phyloP scores from a whole-genome alignment of 164 flowering plant genomes.

The Akebia trifoliata region DNA sequence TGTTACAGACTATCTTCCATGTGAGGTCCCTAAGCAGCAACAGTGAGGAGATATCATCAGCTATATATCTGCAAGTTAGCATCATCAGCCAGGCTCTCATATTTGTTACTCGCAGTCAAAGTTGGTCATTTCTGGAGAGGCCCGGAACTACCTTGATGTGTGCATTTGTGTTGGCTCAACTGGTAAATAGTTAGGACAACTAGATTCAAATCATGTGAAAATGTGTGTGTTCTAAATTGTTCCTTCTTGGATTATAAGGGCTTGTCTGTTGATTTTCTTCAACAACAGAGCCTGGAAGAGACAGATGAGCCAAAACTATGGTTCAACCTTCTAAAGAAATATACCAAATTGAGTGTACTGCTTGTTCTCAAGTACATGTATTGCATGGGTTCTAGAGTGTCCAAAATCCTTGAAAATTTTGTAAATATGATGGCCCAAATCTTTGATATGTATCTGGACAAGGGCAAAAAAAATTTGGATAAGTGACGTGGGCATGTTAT shows the following conservation, averaged over 20 bases:
- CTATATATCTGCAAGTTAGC: constrained; percentile 71
- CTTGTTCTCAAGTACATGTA: too few species aligned
- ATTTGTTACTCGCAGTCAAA: constrained; percentile 71
- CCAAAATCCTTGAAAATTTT: too few species aligned
- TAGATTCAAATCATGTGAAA: not conserved
- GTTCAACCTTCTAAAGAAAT: too few species aligned
- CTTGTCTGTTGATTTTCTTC: not conserved
- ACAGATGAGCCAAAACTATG: not conserved
- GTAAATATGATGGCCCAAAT: too few species aligned
- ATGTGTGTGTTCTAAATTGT: too few species aligned
- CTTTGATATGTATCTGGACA: too few species aligned
- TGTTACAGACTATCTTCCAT: constrained; percentile 44
- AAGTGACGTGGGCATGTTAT: too few species aligned
- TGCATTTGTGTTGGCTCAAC: constrained; percentile 85
- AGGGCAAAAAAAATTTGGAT: too few species aligned
- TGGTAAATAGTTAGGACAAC: constrained; percentile 37
- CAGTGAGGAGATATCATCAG: constrained; percentile 52
- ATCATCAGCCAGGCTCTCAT: constrained; percentile 75
- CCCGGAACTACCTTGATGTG: constrained; percentile 71
- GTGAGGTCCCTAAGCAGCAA: constrained; percentile 44
- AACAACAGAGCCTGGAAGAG: not conserved
- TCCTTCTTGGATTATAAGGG: too few species aligned
- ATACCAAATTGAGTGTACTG: too few species aligned
- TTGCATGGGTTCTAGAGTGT: too few species aligned
- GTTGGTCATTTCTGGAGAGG: constrained; percentile 78